These are phyloP conservation scores for Microbotryomycetes sp. DNA, from an alignment of 1,284 basidiomycete species.

Conservation along the genomic window DNA sequence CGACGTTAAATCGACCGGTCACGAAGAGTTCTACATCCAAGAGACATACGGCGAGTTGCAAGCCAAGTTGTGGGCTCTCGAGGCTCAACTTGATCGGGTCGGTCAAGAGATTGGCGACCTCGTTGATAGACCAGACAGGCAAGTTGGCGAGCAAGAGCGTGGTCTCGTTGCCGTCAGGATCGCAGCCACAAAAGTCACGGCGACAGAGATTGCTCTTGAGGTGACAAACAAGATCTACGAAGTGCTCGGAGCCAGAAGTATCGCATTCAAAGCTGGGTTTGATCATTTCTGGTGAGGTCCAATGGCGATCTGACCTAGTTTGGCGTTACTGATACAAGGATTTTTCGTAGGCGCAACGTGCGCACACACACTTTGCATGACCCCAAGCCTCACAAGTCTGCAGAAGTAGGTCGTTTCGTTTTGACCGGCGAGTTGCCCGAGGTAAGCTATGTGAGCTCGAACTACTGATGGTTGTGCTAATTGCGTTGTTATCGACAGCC, in stretches of 20 bases:
- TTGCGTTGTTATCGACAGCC: neutral
- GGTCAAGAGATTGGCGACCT: constrained; percentile 29
- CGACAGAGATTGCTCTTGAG: constrained; percentile 37
- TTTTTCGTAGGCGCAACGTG: constrained; percentile 18
- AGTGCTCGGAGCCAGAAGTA: constrained; percentile 37
- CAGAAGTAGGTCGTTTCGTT: constrained; percentile 36
- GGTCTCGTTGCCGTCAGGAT: constrained; percentile 39
- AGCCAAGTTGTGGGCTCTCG: constrained; percentile 38
- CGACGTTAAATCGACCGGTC: constrained; percentile 31
- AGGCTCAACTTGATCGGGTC: constrained; percentile 37
- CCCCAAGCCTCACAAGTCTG: constrained; percentile 39
- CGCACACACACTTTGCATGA: constrained; percentile 39
- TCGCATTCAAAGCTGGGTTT: constrained; percentile 38
- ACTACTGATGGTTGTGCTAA: neutral
- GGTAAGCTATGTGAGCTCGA: neutral
- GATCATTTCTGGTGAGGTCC: constrained; percentile 28
- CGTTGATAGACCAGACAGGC: constrained; percentile 23
- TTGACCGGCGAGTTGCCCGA: constrained; percentile 19
- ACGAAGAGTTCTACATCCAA: constrained; percentile 41
- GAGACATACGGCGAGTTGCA: constrained; percentile 39
- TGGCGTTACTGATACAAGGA: neutral
- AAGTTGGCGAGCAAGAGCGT: constrained; percentile 37
- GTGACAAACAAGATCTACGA: constrained; percentile 39
- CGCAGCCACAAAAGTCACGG: constrained; percentile 38
- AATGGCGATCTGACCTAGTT: neutral